phyloP scores from a whole-genome alignment of 2,329 filamentous ascomycete species.

The Cyclaneusma minus region DNA sequence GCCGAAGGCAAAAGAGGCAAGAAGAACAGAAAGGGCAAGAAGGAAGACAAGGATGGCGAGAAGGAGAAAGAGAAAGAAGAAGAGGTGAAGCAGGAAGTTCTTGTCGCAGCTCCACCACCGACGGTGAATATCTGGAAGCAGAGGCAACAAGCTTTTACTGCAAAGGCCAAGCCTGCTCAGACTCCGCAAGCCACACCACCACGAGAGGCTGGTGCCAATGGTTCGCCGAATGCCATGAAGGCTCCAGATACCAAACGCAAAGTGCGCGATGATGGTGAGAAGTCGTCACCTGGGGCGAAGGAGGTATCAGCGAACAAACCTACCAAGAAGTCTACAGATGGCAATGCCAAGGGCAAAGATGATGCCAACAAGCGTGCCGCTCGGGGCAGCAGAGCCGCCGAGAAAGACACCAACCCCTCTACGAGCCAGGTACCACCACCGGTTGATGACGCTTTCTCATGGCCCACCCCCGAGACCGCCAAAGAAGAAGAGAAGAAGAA shows the following conservation, averaged over 20 bases:
- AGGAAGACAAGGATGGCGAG: slow-evolving; percentile 27
- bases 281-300: slow-evolving; percentile 15
- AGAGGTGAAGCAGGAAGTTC: slow-evolving; percentile 37
- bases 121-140: slow-evolving; percentile 80
- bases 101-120: slow-evolving; percentile 71
- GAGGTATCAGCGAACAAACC: slow-evolving; percentile 19
- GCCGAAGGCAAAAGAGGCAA: slow-evolving; percentile 11
- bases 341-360: slow-evolving; percentile 13
- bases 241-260: slow-evolving; percentile 23
- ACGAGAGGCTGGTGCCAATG: slow-evolving; percentile 11
- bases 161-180: slow-evolving; percentile 25
- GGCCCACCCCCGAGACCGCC: slow-evolving; percentile 80
- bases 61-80: slow-evolving; percentile 44
- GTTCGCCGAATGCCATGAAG: slow-evolving; percentile 14
- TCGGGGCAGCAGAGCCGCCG: slow-evolving; percentile 13
- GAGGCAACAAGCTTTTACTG: slow-evolving; percentile 50
- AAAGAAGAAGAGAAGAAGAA: slow-evolving; percentile 67
- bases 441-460: slow-evolving; percentile 62
- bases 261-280: slow-evolving; percentile 23
- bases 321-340: slow-evolving; percentile 25
- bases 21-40: slow-evolving; percentile 17
- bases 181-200: slow-evolving; percentile 4
- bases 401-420: slow-evolving; percentile 18
- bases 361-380: slow-evolving; percentile 16
- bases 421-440: slow-evolving; percentile 37